Base-by-base conservation (phyloP, 441 rosid genomes). In the Populus tomentosa region DNA sequence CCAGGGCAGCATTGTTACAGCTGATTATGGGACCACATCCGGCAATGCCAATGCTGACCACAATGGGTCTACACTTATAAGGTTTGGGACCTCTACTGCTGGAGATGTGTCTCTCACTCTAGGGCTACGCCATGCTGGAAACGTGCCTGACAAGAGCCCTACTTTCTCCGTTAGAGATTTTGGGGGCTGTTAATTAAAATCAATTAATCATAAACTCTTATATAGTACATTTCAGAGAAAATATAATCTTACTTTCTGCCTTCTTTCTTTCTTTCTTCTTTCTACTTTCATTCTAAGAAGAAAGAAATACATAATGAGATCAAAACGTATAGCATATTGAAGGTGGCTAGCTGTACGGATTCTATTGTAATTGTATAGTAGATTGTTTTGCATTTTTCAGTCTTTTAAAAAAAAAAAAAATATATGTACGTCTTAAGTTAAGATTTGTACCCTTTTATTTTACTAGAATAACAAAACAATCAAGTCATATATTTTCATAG, bases 51-150 rank as follows among this genome's bases (percentile, higher is more conserved):
- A 68, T 21, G 87, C 32, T 30, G 32, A 30, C 32, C 32, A 30
- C 32, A 30, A 3, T 30, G 32, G 89, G 6, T 78, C 90, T 1
- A 74, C 88, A 20, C 89, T 85, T 59, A 86, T 91, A 75, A 85
- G 93, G 79, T 87, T 89, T 23, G 95, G 98, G 89, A 85, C 95
- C 82, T 81, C 93, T 38, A 53, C 88, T 0, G 79, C 86, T 42
- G 95, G 96, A n/a, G 97, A 95, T 74, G 99, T 95, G 78, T 95
- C 99, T 10, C 97, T 95, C 85, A 95, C 99, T 40, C 87, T 95
- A 79, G 99, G 99, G 87, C 85, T 95, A 73, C 98, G 90, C 72
- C 97, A 95, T 77, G 92, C 93, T 66, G 91, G 90, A 14, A 93
- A 90, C 82, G 78, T 88, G 82, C 90, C 94, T 20, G 95, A 94